Evolutionary conservation across 2,329 filamentous ascomycete genomes (phyloP), one percentile per base, ranked within the genome.

Genomic region (Fusarium torulosum): DNA sequence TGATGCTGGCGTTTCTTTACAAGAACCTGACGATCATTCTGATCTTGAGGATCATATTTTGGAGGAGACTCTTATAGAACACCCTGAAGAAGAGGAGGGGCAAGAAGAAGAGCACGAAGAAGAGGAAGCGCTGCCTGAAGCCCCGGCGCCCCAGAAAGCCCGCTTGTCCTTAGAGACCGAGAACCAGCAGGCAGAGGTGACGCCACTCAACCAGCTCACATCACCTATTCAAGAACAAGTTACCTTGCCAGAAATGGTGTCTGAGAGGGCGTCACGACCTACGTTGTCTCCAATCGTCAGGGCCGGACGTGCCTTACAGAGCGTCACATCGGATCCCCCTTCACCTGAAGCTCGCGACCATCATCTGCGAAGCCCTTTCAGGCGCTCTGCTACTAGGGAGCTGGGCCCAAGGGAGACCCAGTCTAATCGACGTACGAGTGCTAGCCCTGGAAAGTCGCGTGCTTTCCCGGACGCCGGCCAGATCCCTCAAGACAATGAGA

Each of bases 241-340:
- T 41, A 77, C 78, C 6, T 27, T 76, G 19, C 74, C 74, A 7
- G 78, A 80, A 43, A 45, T 60, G 6, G 44, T 65, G 20, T 63
- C 68, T 7, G 75, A 78, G 14, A 75, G 75, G 38, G 75, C 73
- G 3, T 61, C 69, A 15, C 81, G 84, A 10, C 83, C 84, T 25
- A 79, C 78, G 7, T 77, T 89, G 1, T 88, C 86, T 7, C 85
- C 86, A 3, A 88, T 88, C 35, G 83, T 88, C n/a, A 81, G 86
- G 44, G 86, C 82, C 25, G 86, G 86, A 4, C 80, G 84, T 46
- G 85, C 82, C 29, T 75, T 89, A 15, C 86, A 88, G 70, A 86
- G 81, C 59, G 83, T 88, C 37, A 86, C 86, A 13, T 87, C 86
- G 0, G 86, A 88, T 64, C 84, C 85, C 9, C 85, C 86, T 1